phyloP scores from a whole-genome alignment of 2,329 filamentous ascomycete genomes.

The Nemania serpens region DNA sequence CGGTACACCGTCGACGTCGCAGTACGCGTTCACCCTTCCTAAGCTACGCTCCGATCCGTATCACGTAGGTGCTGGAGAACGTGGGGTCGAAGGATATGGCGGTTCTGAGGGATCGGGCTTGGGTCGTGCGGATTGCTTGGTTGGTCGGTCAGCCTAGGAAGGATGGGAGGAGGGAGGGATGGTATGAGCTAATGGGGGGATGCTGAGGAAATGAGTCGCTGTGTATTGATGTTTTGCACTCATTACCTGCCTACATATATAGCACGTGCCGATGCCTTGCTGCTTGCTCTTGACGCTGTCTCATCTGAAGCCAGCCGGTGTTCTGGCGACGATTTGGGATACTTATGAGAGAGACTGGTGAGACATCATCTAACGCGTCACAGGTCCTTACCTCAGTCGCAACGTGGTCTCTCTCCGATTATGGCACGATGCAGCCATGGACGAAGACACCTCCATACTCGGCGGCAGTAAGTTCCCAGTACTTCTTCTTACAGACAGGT shows the following conservation, averaged over 20 bases:
- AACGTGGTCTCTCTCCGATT: constrained; percentile 22
- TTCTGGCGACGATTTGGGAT: neutral
- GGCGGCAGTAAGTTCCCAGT: constrained; percentile 1
- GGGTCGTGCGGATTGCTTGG: constrained; percentile 12
- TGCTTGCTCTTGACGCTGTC: too few species aligned
- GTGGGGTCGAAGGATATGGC: constrained; percentile 23
- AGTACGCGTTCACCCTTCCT: constrained; percentile 3
- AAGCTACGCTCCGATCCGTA: too few species aligned
- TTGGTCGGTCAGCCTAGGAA: too few species aligned
- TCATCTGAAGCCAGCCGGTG: too few species aligned
- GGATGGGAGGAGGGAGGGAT: too few species aligned
- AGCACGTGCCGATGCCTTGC: too few species aligned
- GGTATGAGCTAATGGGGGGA: too few species aligned
- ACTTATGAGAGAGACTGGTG: too few species aligned
- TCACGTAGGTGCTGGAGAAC: constrained; percentile 15
- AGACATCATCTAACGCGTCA: neutral
- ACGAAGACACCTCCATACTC: constrained; percentile 6
- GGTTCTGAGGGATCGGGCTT: constrained; percentile 4
- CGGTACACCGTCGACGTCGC: constrained; percentile 5
- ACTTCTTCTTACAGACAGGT: neutral
- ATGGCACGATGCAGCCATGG: constrained; percentile 19
- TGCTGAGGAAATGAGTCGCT: too few species aligned
- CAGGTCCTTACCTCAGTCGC: constrained; percentile 20
- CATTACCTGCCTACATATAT: too few species aligned
- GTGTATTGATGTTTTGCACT: too few species aligned